Evolutionary conservation across 2,329 filamentous ascomycete genomes (phyloP).

Genomic region (Talaromyces atroroseus): DNA sequence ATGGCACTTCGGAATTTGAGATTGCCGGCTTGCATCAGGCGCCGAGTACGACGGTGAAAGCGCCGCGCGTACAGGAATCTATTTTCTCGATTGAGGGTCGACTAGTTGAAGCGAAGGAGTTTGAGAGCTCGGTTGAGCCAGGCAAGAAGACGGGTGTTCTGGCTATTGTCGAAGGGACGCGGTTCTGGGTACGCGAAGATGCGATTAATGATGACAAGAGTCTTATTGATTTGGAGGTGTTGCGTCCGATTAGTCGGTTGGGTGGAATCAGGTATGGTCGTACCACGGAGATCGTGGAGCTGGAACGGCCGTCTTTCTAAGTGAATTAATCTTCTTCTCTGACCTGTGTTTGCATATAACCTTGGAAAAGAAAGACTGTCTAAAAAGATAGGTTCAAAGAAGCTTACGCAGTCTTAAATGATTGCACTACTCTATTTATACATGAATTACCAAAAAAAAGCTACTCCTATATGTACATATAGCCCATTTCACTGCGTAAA

Average conservation of each 20-base stretch:
- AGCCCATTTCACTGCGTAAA: slow-evolving; percentile 1
- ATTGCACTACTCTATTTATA: background rate
- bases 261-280: slow-evolving; percentile 84
- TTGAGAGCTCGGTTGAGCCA: slow-evolving; percentile 61
- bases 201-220: slow-evolving; percentile 73
- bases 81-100: slow-evolving; percentile 78
- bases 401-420: background rate
- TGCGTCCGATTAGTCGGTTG: slow-evolving; percentile 70
- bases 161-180: slow-evolving; percentile 72
- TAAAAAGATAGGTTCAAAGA: too few species aligned
- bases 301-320: slow-evolving; percentile 50
- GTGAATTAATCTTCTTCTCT: slow-evolving; percentile 17
- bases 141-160: slow-evolving; percentile 71
- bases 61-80: slow-evolving; percentile 72
- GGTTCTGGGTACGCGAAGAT: slow-evolving; percentile 87
- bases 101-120: slow-evolving; percentile 68
- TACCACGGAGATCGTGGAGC: slow-evolving; percentile 63
- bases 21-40: slow-evolving; percentile 71
- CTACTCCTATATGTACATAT: background rate
- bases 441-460: background rate
- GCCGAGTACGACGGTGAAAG: slow-evolving; percentile 56
- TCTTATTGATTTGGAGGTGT: slow-evolving; percentile 67
- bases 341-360: background rate
- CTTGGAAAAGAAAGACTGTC: too few species aligned
- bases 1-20: slow-evolving; percentile 71